Percentiles rank a stretch among this genome's conserved stretches.
phyloP scores from a whole-genome alignment of 345 rosid species.

The Salix suchowensis region DNA sequence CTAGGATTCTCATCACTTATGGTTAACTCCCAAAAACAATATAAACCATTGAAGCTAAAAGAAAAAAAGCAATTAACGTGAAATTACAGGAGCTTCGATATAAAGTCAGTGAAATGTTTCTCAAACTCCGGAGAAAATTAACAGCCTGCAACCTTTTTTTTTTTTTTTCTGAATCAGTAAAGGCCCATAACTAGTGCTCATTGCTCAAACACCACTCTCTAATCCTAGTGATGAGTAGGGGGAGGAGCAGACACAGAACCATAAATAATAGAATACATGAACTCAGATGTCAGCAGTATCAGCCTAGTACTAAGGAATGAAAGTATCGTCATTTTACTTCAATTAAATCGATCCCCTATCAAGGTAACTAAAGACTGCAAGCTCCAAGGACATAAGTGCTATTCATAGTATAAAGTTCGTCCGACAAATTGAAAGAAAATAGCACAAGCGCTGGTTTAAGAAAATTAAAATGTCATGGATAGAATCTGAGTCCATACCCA shows the following conservation, averaged over 20 bases:
- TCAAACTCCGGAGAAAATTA: not conserved
- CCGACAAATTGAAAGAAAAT: not conserved
- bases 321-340: not conserved
- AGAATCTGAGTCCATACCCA: conserved; percentile 52
- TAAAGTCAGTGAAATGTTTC: not conserved
- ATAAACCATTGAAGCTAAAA: not conserved
- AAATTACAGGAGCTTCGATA: not conserved
- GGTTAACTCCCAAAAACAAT: not conserved
- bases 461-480: not conserved
- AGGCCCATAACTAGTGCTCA: not conserved
- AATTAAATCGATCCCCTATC: too few relatives aligned
- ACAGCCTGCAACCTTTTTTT: not conserved
- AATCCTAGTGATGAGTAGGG: not conserved
- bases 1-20: not conserved
- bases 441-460: not conserved
- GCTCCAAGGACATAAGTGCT: not conserved
- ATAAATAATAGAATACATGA: not conserved
- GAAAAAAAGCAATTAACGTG: not conserved
- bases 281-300: not conserved
- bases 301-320: not conserved
- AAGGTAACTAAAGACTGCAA: not conserved
- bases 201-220: not conserved
- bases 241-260: not conserved
- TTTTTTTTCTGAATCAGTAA: not conserved
- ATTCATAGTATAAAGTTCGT: not conserved